Percentiles rank a stretch among this genome's conserved stretches.
These are phyloP conservation scores for Karstenula rhodostoma DNA, from an alignment of 2,329 filamentous ascomycete genomes.

Conservation along the genomic window DNA sequence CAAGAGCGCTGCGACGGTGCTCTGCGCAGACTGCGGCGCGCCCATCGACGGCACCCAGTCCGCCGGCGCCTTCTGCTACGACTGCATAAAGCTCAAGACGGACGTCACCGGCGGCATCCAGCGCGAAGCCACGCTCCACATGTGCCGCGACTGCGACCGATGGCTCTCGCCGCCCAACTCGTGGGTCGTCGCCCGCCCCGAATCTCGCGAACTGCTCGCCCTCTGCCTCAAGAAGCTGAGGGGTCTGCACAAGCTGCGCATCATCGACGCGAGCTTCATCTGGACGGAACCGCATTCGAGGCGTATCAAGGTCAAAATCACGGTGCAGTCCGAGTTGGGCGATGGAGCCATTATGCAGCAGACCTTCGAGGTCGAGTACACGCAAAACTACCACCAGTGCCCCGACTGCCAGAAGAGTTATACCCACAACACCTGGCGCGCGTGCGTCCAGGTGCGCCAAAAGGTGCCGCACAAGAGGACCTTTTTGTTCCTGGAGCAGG, in stretches of 20 bases:
- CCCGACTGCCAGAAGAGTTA: conserved; percentile 89
- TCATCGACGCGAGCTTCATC: conserved; percentile 95
- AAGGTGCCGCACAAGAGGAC: conserved; percentile 96
- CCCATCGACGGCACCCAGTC: conserved; percentile 87
- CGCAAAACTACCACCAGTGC: conserved; percentile 93
- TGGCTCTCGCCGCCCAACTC: conserved; percentile 87
- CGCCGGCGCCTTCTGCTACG: conserved; percentile 86
- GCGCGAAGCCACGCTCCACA: conserved; percentile 87
- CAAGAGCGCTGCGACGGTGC: conserved; percentile 71
- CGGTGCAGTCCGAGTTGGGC: conserved; percentile 78
- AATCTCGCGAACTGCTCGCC: conserved; percentile 91
- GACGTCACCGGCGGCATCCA: conserved; percentile 93
- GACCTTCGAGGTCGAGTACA: conserved; percentile 91
- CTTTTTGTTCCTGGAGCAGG: conserved; percentile 85
- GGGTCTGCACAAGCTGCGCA: conserved; percentile 86
- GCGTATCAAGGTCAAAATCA: conserved; percentile 93
- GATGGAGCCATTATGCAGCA: conserved; percentile 82
- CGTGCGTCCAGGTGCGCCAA: conserved; percentile 92
- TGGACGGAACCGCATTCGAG: conserved; percentile 98
- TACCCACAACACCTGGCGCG: conserved; percentile 94
- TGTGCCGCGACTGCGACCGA: conserved; percentile 90
- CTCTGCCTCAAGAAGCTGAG: conserved; percentile 88
- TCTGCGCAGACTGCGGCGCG: conserved; percentile 97
- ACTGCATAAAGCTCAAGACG: conserved; percentile 93
- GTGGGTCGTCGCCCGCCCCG: conserved; percentile 84